These are phyloP conservation scores for Cucumis hystrix DNA, from an alignment of 306 rosid species.

Conservation along the genomic window DNA sequence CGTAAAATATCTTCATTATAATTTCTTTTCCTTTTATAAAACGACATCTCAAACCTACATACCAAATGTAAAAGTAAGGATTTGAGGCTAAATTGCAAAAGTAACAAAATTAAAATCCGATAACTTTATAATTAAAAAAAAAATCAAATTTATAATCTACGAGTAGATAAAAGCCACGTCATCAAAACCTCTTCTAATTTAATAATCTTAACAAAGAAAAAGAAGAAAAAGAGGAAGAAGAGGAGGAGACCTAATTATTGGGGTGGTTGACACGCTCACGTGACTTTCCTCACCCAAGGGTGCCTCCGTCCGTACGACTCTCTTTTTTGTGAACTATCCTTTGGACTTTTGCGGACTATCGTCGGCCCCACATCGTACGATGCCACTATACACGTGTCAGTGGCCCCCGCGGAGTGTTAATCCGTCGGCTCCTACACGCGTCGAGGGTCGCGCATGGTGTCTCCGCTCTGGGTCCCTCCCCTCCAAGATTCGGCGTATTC, in stretches of 20 bases:
- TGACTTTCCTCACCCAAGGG: background rate
- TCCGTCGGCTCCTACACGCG: conserved; percentile 3
- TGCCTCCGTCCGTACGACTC: conserved; percentile 3
- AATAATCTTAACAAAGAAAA: background rate
- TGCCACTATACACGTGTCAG: conserved; percentile 2
- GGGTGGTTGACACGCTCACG: conserved; percentile 4
- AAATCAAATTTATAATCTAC: background rate
- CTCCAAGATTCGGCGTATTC: conserved; percentile 1
- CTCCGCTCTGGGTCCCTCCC: background rate
- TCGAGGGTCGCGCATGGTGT: background rate
- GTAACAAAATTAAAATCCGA: too few species aligned
- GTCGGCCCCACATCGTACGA: background rate
- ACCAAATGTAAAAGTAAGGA: too few species aligned
- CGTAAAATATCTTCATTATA: too few species aligned
- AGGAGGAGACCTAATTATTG: background rate
- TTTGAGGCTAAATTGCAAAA: too few species aligned
- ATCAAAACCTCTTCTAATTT: background rate
- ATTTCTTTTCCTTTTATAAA: too few species aligned
- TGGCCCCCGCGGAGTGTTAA: background rate
- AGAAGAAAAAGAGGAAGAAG: background rate
- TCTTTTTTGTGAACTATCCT: background rate
- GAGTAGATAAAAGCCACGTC: background rate
- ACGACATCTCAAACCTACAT: too few species aligned
- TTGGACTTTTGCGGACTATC: background rate
- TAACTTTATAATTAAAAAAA: too few species aligned